phyloP scores from a whole-genome alignment of 805 yeast genomes.

The Ogataea zsoltii region DNA sequence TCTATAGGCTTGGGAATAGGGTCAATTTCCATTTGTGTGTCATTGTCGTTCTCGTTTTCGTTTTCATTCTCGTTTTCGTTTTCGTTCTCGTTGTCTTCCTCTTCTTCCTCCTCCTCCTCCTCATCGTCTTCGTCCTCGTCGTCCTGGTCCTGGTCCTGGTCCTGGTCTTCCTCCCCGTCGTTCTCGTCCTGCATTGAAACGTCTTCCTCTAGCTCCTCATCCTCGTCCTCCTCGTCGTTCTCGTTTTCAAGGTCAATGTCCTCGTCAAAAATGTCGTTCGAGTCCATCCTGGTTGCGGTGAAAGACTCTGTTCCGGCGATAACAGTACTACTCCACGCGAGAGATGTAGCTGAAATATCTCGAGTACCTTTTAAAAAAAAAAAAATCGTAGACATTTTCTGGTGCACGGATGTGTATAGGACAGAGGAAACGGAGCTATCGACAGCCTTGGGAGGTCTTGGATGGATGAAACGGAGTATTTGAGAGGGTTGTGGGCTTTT shows the following conservation, averaged over 20 bases:
- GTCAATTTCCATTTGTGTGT: slow-evolving; percentile 2
- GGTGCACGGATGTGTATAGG: too few species aligned
- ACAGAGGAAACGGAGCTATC: too few species aligned
- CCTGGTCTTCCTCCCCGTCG: slow-evolving; percentile 24
- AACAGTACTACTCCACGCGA: too few species aligned
- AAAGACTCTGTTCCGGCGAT: too few species aligned
- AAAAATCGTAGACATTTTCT: too few species aligned
- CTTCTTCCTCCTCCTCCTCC: slow-evolving; percentile 16
- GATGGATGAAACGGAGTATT: too few species aligned
- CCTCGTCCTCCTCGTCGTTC: slow-evolving; percentile 25
- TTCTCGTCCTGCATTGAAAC: slow-evolving; percentile 14
- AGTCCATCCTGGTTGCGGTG: slow-evolving; percentile 23
- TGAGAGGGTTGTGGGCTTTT: too few species aligned
- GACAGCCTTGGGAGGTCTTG: too few species aligned
- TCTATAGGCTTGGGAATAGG: background rate
- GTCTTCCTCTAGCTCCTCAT: slow-evolving; percentile 12
- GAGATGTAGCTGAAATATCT: slow-evolving; percentile 3
- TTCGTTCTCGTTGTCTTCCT: slow-evolving; percentile 10
- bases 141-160: slow-evolving; percentile 18
- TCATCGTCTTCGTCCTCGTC: slow-evolving; percentile 17
- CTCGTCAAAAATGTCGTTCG: slow-evolving; percentile 29
- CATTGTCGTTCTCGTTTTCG: slow-evolving; percentile 19
- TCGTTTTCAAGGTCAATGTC: slow-evolving; percentile 25
- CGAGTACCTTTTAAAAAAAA: background rate
- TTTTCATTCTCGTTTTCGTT: slow-evolving; percentile 26